Evolutionary conservation across 73 alveolate genomes (phyloP).

Genomic region (Durusdinium trenchii): DNA sequence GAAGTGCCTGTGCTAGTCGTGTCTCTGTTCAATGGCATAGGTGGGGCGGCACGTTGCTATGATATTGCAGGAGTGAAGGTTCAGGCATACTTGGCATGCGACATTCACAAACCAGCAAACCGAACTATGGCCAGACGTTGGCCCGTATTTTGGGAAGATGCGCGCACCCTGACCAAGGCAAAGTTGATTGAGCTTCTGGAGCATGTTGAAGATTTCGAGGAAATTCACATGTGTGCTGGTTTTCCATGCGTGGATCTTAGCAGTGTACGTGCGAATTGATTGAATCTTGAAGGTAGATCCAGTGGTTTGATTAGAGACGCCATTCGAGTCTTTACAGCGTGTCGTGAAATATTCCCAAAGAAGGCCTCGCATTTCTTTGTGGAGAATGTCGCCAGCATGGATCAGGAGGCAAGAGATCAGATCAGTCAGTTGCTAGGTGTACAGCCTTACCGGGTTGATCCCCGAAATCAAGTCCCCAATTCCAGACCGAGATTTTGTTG

Average conservation of each 20-base stretch:
- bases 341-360: background rate
- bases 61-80: background rate
- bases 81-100: background rate
- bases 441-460: background rate
- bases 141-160: background rate
- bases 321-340: background rate
- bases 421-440: background rate
- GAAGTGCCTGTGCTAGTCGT: background rate
- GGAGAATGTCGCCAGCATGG: conserved; percentile 34
- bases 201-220: background rate
- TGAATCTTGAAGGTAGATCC: background rate
- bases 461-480: background rate
- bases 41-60: background rate
- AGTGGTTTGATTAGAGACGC: background rate
- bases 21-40: background rate
- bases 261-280: background rate
- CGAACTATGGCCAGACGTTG: background rate
- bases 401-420: background rate
- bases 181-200: background rate
- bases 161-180: background rate
- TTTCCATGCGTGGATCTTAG: conserved; percentile 1
- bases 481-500: background rate
- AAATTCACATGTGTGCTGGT: conserved; percentile 17
- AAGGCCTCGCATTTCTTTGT: background rate
- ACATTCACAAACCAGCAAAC: background rate